These are phyloP conservation scores for Hypholoma fasciculare DNA, from an alignment of 768 basidiomycete genomes.

Conservation along the genomic window DNA sequence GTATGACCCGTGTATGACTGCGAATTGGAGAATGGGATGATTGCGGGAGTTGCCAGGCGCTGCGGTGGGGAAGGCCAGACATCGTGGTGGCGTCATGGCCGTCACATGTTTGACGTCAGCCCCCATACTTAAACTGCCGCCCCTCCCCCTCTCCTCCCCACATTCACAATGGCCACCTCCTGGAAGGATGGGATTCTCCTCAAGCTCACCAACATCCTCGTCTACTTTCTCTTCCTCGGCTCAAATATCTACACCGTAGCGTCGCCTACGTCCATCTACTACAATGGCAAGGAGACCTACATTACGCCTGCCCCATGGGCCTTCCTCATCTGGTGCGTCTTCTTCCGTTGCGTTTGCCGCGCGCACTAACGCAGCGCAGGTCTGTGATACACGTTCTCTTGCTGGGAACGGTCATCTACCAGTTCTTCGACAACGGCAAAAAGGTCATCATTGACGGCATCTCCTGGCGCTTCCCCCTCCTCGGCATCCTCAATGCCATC, in stretches of 20 bases:
- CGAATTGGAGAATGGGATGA: not conserved
- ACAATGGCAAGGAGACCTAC: conserved; percentile 81
- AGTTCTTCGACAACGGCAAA: conserved; percentile 81
- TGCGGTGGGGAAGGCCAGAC: not conserved
- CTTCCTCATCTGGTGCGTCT: conserved; percentile 80
- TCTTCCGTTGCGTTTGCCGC: not conserved
- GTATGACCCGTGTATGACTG: not conserved
- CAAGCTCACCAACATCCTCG: conserved; percentile 83
- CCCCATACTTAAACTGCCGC: conserved; percentile 20
- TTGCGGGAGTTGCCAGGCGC: not conserved
- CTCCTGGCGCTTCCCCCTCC: conserved; percentile 88
- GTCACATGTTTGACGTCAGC: conserved; percentile 20
- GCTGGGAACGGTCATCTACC: conserved; percentile 89
- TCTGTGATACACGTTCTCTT: conserved; percentile 88
- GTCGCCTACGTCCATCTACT: conserved; percentile 70
- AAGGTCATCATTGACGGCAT: conserved; percentile 82
- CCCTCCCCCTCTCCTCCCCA: conserved; percentile 3
- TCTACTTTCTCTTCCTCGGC: conserved; percentile 86
- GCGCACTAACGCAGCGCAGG: conserved; percentile 40
- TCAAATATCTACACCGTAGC: conserved; percentile 88
- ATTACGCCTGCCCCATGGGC: conserved; percentile 94
- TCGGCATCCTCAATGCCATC: conserved; percentile 84
- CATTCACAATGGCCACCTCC: conserved; percentile 49
- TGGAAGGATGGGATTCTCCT: conserved; percentile 84
- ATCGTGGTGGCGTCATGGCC: conserved; percentile 14